These are phyloP conservation scores for Achaetomium macrosporum DNA, from an alignment of 2,329 filamentous ascomycete species.

Conservation along the genomic window DNA sequence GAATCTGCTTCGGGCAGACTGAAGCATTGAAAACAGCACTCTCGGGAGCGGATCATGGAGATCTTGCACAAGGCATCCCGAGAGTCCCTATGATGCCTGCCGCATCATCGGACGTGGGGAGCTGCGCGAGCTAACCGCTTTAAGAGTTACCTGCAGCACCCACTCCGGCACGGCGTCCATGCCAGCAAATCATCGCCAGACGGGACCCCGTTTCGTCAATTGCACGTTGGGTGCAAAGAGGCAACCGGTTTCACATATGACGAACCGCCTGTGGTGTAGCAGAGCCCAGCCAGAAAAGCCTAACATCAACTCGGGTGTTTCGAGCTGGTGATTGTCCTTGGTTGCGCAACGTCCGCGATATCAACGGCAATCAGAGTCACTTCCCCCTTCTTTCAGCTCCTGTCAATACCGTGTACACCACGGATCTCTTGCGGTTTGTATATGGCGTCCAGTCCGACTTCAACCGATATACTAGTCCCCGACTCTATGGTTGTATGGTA, in stretches of 20 bases:
- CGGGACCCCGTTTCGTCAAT: conserved; percentile 16
- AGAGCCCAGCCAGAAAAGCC: not conserved
- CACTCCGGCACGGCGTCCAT: conserved; percentile 5
- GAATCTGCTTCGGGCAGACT: conserved; percentile 3
- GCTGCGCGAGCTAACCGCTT: conserved; percentile 21
- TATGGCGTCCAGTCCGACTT: no score
- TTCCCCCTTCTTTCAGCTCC: no score
- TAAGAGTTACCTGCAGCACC: conserved; percentile 22
- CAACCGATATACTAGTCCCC: no score
- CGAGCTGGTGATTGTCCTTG: no score
- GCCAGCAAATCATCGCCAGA: conserved; percentile 19
- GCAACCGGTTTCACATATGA: conserved; percentile 15
- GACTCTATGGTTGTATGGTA: no score
- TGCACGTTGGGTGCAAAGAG: conserved; percentile 10
- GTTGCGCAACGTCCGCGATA: no score
- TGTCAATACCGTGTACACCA: no score
- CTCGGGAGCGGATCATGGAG: conserved; percentile 13
- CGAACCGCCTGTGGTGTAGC: conserved; percentile 4
- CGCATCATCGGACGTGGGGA: conserved; percentile 18
- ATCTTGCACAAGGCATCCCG: conserved; percentile 16
- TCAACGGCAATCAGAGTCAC: no score
- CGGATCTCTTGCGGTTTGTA: no score
- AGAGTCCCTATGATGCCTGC: conserved; percentile 1
- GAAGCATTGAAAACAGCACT: conserved; percentile 1
- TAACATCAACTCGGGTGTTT: not conserved